phyloP scores from a whole-genome alignment of 73 alveolate species.

The Paramecium primaurelia region DNA sequence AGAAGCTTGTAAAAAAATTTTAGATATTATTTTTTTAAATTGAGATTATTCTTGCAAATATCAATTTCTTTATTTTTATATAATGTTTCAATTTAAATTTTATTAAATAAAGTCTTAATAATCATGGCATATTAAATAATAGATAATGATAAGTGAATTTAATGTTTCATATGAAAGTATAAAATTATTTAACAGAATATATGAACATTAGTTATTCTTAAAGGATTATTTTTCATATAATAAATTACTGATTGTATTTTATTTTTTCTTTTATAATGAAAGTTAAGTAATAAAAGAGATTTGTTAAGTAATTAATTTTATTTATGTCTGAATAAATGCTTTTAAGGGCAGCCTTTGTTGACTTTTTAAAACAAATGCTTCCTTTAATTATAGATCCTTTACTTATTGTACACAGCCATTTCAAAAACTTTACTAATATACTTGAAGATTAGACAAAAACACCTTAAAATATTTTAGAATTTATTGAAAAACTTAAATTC shows the following conservation, averaged over 20 bases:
- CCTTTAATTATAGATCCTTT: background rate
- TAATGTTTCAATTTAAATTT: too few species aligned
- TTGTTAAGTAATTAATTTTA: background rate
- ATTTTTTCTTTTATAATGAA: background rate
- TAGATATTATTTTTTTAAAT: too few species aligned
- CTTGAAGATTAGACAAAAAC: background rate
- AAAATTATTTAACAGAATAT: too few species aligned
- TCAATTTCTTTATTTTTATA: too few species aligned
- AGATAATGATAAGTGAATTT: too few species aligned
- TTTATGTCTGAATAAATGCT: background rate
- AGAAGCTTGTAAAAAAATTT: too few species aligned
- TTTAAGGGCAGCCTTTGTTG: conserved; percentile 8
- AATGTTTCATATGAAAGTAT: too few species aligned
- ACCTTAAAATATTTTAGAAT: background rate
- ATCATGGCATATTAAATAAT: too few species aligned
- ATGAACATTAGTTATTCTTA: background rate
- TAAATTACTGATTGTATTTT: background rate
- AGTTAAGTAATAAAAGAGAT: background rate
- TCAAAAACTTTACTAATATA: background rate
- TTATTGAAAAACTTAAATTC: conserved; percentile 1
- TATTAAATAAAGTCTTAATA: too few species aligned
- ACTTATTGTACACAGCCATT: background rate
- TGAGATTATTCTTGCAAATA: too few species aligned
- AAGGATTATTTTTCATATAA: background rate
- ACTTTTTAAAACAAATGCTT: conserved; percentile 13